Evolutionary conservation across 306 rosid species (phyloP), one percentile per base, ranked within the genome.

Genomic region (Ammopiptanthus mongolicus): DNA sequence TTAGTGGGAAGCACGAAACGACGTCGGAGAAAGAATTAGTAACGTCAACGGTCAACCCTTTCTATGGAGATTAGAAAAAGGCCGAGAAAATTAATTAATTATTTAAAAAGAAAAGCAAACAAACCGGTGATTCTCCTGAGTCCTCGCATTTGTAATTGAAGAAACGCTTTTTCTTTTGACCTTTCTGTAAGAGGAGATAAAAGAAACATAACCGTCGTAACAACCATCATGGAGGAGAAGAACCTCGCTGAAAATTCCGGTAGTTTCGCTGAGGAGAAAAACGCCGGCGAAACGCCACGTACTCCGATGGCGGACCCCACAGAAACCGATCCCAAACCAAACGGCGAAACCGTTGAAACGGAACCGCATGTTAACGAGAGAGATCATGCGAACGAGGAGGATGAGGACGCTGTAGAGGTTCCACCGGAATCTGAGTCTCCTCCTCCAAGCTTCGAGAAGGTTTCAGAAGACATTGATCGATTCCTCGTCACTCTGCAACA

Each of bases 201-300:
- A 21, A 25, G 42, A 34, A 62, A 17, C 74, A 21, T 74, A 80
- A 66, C 84, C 77, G 75, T 78, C 77, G n/a, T 21, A 51, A 51
- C 61, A 28, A 74, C 36, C 71, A 80, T 44, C 59, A 84, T 89
- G 89, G 93, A 81, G 86, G 90, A 86, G 84, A 76, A 81, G 33
- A 79, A 83, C 66, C 75, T 64, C 39, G 65, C 37, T 2, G 85
- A 80, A 14, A 66, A 85, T 8, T 65, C 73, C 5, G 12, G 23
- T 33, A 50, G 70, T 69, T 42, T 55, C 44, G 46, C 57, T 15
- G n/a, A 55, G 5, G 60, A 34, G 25, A 42, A 62, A 3, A 9
- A 42, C 15, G 69, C 4, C 18, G 73, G 15, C 39, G 68, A 51
- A 6, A 39, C 71, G 10, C 75, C 65, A 0, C 44, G n/a, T 25